Evolutionary conservation across 441 rosid genomes (phyloP), one percentile per base, ranked within the genome.

Genomic region (Gossypium gossypioides): DNA sequence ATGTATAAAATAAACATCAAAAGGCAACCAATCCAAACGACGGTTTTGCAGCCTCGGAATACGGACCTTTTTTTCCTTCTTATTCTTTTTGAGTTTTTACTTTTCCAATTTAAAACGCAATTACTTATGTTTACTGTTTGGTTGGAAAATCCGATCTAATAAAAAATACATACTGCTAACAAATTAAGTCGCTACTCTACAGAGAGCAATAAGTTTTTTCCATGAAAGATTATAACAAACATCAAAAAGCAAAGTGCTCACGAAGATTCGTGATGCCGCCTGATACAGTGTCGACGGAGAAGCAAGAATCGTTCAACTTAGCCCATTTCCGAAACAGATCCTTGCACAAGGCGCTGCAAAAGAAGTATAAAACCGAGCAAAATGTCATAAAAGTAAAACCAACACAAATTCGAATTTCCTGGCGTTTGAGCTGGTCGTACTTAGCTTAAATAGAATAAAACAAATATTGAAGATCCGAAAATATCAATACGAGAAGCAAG

Each of bases 201-300:
- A 16, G 24, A 44, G 21, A 19, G n/a, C 3, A 4, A 19, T 6
- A 69, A 18, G n/a, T 6, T 32, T 32, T 34, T 66, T 48, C 18
- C 44, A 6, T 18, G 4, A 51, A 27, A 68, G 16, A 4, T 56
- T 7, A 13, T 24, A 29, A 18, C 12, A 57, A 65, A 65, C 12
- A 34, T 52, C 16, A 48, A 9, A 19, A 22, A 50, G 34, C 50
- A 2, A 65, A 70, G 71, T 24, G 78, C 97, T 86, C 65, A 96
- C 99, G 79, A 16, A 93, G 84, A 84, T 96, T 96, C 4, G 98
- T 96, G 79, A 96, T 93, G 83, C 99, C 99, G 7, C 99, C 98
- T 13, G 99, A 86, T 21, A 96, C 88, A 12, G 86, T 89, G 80
- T 89, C 85, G 1, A 90, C 91, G 1, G 82, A 79, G 80, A 96